Base-by-base conservation (phyloP, 768 basidiomycete species). In the Auricularia sp. region DNA sequence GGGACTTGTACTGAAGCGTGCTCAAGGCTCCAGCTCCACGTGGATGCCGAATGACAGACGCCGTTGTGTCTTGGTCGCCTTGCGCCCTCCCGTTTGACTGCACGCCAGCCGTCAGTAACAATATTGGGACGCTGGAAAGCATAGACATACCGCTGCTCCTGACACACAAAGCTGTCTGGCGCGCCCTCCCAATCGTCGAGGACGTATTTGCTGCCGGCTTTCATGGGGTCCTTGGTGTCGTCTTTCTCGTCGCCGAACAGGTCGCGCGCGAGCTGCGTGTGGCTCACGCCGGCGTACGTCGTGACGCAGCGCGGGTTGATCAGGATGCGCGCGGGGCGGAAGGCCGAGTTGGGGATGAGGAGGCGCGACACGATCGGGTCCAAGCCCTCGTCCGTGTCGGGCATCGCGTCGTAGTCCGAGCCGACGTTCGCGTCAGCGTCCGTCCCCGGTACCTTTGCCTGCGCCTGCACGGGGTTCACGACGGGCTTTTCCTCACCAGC, bases 251-350 rank as follows among this genome's bases (percentile, higher is more conserved):
- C 77, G 0, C 95, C 96, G 70, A 98, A 98, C 69, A 99, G 76
- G 74, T 98, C 95, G 56, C 91, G 75, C n/a, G 96, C 95, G 42
- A 99, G 83, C 74, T 93, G 91, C 23, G 95, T 93, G 75, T 99
- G 96, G 67, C 88, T 91, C 3, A 98, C 96, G 3, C 96, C 97
- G 0, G 96, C 96, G 72, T 99, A 99, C 23, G 96, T 98, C 42
- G 96, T 98, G 62, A 96, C 91, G 74, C 95, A 98, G 16, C 95
- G 85, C 3, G 96, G 96, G 71, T 98, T 98, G 64, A 99, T 88
- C 68, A 99, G 74, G 69, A 99, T 97, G 63, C 94, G 81, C 3
- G 94, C 96, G 3, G 94, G 88, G 7, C 84, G 78, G 76, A 95
- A 97, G 8, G 87, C 87, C 18, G 87, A 87, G 74, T 97, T 98